These are phyloP conservation scores for Naganishia vishniacii DNA, from an alignment of 768 basidiomycete species.

Conservation along the genomic window DNA sequence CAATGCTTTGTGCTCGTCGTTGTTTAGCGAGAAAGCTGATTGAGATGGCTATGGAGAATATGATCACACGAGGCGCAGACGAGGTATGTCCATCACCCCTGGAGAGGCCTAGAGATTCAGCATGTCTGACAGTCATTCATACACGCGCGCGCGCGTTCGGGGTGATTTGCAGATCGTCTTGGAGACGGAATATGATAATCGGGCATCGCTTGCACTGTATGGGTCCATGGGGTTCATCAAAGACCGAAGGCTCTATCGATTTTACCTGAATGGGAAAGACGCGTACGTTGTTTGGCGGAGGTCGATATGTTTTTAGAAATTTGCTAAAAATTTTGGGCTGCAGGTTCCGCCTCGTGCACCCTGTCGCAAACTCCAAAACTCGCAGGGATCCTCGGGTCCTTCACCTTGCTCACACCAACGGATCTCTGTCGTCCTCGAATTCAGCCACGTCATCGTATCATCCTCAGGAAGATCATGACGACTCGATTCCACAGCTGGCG, in stretches of 20 bases:
- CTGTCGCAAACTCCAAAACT: not conserved
- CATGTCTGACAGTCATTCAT: not conserved
- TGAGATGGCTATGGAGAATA: constrained; percentile 70
- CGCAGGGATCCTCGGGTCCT: too few relatives aligned
- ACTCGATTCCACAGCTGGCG: too few relatives aligned
- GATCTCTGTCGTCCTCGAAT: too few relatives aligned
- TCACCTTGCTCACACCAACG: too few relatives aligned
- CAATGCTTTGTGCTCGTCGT: constrained; percentile 7
- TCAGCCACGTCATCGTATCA: too few relatives aligned
- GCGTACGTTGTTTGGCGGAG: too few relatives aligned
- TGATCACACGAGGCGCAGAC: constrained; percentile 74
- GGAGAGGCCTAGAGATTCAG: too few relatives aligned
- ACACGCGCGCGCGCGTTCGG: too few relatives aligned
- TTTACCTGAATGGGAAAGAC: constrained; percentile 96
- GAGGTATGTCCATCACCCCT: constrained; percentile 66
- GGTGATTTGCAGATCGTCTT: constrained; percentile 69
- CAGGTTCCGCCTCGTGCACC: constrained; percentile 12
- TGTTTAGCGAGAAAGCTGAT: constrained; percentile 76
- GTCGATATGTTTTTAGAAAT: too few relatives aligned
- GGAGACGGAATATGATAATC: constrained; percentile 93
- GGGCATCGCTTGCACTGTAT: constrained; percentile 79
- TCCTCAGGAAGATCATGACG: too few relatives aligned
- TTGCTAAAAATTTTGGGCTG: too few relatives aligned
- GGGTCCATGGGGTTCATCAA: constrained; percentile 88
- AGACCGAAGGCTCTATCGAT: constrained; percentile 87